These are phyloP conservation scores for Capsicum baccatum DNA, from an alignment of 257 asterid species.

Conservation along the genomic window DNA sequence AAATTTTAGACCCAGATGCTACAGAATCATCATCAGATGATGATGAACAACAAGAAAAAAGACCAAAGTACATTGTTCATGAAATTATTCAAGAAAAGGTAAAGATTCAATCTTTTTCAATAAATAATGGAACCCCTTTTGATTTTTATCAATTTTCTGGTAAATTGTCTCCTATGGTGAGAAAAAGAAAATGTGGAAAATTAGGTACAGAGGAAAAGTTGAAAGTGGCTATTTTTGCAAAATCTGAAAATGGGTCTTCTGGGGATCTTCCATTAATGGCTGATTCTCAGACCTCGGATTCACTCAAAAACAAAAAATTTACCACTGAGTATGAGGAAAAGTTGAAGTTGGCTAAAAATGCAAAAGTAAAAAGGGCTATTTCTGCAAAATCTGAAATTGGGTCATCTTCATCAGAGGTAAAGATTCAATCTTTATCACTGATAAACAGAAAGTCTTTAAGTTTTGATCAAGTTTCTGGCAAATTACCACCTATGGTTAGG, in stretches of 20 bases:
- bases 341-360: too few species aligned
- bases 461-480: too few species aligned
- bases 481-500: too few species aligned
- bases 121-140: neutral
- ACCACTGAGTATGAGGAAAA: too few species aligned
- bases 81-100: constrained; percentile 16
- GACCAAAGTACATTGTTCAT: constrained; percentile 5
- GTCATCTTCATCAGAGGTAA: too few species aligned
- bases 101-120: neutral
- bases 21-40: constrained; percentile 29
- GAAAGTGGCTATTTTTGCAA: neutral
- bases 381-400: too few species aligned
- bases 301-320: neutral
- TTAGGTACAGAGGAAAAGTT: too few species aligned
- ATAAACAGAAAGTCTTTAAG: too few species aligned
- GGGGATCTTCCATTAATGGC: neutral
- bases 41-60: neutral
- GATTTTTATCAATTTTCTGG: neutral
- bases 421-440: too few species aligned
- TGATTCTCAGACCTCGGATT: neutral
- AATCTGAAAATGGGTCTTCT: neutral
- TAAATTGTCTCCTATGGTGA: neutral
- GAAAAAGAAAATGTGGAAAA: constrained; percentile 19
- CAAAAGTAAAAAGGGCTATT: too few species aligned
- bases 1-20: constrained; percentile 17